Percentiles rank a stretch among this genome's conserved stretches.
Conservation (phyloP, 495 filamentous ascomycete genomes). For the Lentithecium fluviatile region DNA sequence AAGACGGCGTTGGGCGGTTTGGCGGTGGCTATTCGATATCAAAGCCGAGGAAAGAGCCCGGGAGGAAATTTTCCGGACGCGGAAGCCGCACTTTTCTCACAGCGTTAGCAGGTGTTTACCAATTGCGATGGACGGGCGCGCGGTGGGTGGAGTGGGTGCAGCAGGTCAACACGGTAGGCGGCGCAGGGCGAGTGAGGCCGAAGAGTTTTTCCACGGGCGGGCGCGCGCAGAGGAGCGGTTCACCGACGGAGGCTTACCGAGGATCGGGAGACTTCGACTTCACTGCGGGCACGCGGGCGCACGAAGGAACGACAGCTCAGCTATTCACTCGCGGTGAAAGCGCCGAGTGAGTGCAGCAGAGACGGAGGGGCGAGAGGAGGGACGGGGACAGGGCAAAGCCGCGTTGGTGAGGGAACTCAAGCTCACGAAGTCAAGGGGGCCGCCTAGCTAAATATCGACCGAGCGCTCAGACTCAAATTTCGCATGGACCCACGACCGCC, state of each 20-base stretch:
- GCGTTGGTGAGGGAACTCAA: no score
- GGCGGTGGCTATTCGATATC: conserved; percentile 11
- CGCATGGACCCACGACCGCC: conserved; percentile 27
- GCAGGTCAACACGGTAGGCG: conserved; percentile 2
- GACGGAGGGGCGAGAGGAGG: not conserved
- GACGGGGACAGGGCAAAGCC: no score
- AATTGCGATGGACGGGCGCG: conserved; percentile 6
- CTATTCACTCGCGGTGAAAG: not conserved
- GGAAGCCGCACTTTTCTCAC: conserved; percentile 18
- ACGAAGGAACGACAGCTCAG: conserved; percentile 8
- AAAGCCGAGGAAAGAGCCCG: conserved; percentile 12
- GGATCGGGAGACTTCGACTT: conserved; percentile 20
- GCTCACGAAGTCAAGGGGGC: no score
- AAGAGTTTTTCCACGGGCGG: conserved; percentile 34
- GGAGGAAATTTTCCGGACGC: conserved; percentile 9
- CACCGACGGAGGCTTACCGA: conserved; percentile 8
- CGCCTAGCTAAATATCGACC: conserved; percentile 1
- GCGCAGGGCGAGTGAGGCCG: conserved; percentile 6
- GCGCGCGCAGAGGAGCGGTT: conserved; percentile 22
- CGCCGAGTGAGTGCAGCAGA: not conserved
- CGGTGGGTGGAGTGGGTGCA: not conserved
- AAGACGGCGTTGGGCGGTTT: conserved; percentile 12
- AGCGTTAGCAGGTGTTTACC: conserved; percentile 4
- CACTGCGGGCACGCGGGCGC: not conserved
- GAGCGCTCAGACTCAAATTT: conserved; percentile 34